A percentile compares a stretch with the other conserved stretches of the same genome.
phyloP scores from a whole-genome alignment of 176 grass and related monocot species.

The Lolium multiflorum region DNA sequence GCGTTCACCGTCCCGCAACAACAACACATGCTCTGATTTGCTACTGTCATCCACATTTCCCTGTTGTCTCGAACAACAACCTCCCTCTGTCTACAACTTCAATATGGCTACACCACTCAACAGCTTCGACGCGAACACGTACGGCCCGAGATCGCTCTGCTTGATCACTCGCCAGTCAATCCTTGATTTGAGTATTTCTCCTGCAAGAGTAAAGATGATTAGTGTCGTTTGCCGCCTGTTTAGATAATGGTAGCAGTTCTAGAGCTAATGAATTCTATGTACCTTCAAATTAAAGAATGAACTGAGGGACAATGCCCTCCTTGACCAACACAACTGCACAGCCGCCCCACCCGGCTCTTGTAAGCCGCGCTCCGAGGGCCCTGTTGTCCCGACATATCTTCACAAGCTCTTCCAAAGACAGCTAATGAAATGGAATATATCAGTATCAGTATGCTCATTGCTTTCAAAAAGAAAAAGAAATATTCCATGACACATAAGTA shows the following conservation, averaged over 20 bases:
- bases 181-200: constrained; percentile 80
- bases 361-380: constrained; percentile 93
- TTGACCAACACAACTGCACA: constrained; percentile 88
- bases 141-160: constrained; percentile 67
- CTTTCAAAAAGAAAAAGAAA: not conserved
- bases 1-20: no score
- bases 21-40: no score
- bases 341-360: constrained; percentile 93
- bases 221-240: no score
- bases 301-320: constrained; percentile 75
- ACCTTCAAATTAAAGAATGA: no score
- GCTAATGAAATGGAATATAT: constrained; percentile 39
- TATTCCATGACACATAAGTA: not conserved
- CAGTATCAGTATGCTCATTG: not conserved
- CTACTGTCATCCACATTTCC: no score
- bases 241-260: no score
- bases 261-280: no score
- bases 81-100: constrained; percentile 56
- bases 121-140: constrained; percentile 92
- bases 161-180: constrained; percentile 71
- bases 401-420: constrained; percentile 96
- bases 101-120: constrained; percentile 92
- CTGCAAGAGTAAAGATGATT: constrained; percentile 42
- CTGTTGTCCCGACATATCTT: no score
- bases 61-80: no score